Percentiles rank a stretch among this genome's conserved stretches.
These are phyloP conservation scores for Brassica carinata DNA, from an alignment of 345 rosid species.

Conservation along the genomic window DNA sequence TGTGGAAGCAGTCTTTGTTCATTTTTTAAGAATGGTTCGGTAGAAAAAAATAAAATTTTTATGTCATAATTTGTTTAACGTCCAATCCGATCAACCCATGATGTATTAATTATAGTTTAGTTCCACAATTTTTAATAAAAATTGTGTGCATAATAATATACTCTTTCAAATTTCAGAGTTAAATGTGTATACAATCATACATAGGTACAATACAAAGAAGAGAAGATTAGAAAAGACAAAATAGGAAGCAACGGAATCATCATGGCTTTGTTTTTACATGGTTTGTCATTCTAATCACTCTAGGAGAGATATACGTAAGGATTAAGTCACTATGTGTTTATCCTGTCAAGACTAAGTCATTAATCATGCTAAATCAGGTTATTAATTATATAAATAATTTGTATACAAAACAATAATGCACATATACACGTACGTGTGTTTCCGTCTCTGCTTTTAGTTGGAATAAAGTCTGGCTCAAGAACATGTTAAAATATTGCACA, in stretches of 20 bases:
- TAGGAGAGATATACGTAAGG: conserved; percentile 29
- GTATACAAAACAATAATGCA: conserved; percentile 16
- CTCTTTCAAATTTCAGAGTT: background rate
- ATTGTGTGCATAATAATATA: no score
- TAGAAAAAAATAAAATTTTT: no score
- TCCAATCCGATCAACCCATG: no score
- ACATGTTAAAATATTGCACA: background rate
- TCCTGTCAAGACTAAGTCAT: conserved; percentile 27
- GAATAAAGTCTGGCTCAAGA: background rate
- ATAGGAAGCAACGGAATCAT: conserved; percentile 27
- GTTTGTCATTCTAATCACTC: conserved; percentile 26
- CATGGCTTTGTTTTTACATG: conserved; percentile 14
- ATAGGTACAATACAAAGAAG: conserved; percentile 19
- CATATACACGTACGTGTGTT: conserved; percentile 8
- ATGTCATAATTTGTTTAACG: no score
- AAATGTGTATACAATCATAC: conserved; percentile 8
- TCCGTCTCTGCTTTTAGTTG: background rate
- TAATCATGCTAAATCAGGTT: conserved; percentile 34
- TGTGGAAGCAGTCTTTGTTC: no score
- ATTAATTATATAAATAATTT: conserved; percentile 7
- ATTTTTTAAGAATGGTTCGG: no score
- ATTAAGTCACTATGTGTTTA: conserved; percentile 28
- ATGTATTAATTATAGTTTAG: no score
- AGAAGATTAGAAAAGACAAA: conserved; percentile 4
- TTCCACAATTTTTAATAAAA: no score